Evolutionary conservation across 1,139 yeast genomes (phyloP).

Genomic region (Debaryomyces udenii): DNA sequence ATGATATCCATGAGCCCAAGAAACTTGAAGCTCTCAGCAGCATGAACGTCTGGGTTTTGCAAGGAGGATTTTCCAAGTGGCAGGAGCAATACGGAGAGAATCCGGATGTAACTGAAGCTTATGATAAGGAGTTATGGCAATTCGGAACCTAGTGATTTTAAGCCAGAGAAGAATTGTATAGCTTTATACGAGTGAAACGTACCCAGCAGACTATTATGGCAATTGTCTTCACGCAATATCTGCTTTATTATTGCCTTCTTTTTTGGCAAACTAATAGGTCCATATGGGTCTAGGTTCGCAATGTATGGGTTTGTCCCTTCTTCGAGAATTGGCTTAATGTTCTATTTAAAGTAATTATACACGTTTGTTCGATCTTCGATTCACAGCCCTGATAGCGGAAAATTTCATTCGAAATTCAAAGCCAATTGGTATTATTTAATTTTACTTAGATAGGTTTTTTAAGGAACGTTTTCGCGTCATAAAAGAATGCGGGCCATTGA

Average conservation of each 20-base stretch:
- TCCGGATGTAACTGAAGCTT: constrained; percentile 66
- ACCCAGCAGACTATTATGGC: no score
- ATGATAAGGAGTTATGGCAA: constrained; percentile 59
- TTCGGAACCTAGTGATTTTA: constrained; percentile 3
- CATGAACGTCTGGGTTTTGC: constrained; percentile 67
- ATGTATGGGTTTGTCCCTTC: background rate
- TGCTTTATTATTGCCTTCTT: background rate
- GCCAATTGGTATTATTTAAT: constrained; percentile 1
- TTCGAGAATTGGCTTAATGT: background rate
- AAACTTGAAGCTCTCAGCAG: constrained; percentile 28
- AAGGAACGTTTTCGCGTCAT: constrained; percentile 9
- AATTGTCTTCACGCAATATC: background rate
- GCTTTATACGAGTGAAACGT: no score
- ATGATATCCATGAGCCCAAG: constrained; percentile 35
- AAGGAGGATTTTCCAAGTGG: constrained; percentile 90
- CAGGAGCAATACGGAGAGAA: constrained; percentile 75
- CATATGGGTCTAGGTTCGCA: background rate
- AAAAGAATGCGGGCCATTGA: background rate
- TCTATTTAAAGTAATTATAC: constrained; percentile 6
- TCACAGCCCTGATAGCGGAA: constrained; percentile 3
- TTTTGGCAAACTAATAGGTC: background rate
- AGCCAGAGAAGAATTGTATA: no score
- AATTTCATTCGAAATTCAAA: constrained; percentile 4
- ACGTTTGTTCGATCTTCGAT: background rate
- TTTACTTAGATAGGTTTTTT: constrained; percentile 7